These are phyloP conservation scores for Hypericum androsaemum DNA, from an alignment of 345 rosid species.

Conservation along the genomic window DNA sequence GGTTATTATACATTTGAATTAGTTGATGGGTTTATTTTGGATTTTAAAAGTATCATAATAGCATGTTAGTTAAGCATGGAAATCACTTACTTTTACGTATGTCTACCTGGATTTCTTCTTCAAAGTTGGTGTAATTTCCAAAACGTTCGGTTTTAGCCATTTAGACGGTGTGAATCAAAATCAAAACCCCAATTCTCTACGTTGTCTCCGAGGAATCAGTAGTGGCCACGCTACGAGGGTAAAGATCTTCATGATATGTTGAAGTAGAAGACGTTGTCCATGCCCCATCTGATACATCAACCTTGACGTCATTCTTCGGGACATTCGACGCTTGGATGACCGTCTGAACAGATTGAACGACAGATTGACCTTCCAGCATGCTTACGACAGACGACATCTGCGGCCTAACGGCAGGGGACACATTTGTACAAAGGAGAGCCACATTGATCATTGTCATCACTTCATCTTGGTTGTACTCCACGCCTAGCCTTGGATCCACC, in stretches of 20 bases:
- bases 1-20: too few species aligned
- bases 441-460: constrained; percentile 35
- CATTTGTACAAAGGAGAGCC: constrained; percentile 37
- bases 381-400: constrained; percentile 48
- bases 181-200: too few species aligned
- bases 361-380: constrained; percentile 40
- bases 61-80: too few species aligned
- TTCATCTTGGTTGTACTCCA: constrained; percentile 33
- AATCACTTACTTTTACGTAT: too few species aligned
- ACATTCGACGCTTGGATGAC: neutral
- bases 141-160: too few species aligned
- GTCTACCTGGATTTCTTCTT: too few species aligned
- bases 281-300: constrained; percentile 22
- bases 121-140: too few species aligned
- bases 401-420: constrained; percentile 31
- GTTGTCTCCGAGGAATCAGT: constrained; percentile 5
- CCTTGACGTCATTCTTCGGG: constrained; percentile 7
- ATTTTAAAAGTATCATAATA: too few species aligned
- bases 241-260: constrained; percentile 18
- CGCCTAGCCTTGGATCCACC: constrained; percentile 36
- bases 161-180: too few species aligned
- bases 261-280: constrained; percentile 25
- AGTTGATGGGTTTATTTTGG: too few species aligned
- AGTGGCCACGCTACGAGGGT: constrained; percentile 12
- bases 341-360: constrained; percentile 21